Evolutionary conservation across 306 rosid genomes (phyloP).

Genomic region (Citrullus colocynthis): DNA sequence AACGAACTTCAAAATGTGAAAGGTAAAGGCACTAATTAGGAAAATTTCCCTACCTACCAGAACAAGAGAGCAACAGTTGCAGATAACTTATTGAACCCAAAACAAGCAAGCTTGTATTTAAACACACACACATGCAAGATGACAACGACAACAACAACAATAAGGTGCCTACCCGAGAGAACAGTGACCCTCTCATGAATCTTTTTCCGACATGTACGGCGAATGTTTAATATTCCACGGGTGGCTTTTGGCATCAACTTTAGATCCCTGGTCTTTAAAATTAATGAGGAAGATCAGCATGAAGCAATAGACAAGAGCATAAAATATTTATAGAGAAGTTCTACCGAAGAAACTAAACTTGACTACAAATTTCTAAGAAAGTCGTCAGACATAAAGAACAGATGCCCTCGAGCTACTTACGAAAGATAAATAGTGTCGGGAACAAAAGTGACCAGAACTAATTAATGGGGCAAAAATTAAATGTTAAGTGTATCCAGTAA

Average conservation of each 20-base stretch:
- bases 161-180: conserved; percentile 48
- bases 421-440: neutral
- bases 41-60: neutral
- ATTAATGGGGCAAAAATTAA: neutral
- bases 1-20: neutral
- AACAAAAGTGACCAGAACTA: neutral
- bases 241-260: conserved; percentile 58
- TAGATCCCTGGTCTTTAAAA: conserved; percentile 63
- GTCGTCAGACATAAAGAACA: neutral
- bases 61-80: neutral
- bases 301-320: neutral
- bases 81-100: neutral
- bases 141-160: neutral
- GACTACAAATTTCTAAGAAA: too few species aligned
- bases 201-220: conserved; percentile 68
- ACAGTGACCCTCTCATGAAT: conserved; percentile 77
- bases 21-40: neutral
- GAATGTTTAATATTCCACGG: conserved; percentile 40
- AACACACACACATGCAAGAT: neutral
- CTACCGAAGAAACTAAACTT: neutral
- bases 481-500: neutral
- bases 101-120: conserved; percentile 4
- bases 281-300: conserved; percentile 6
- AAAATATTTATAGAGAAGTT: neutral
- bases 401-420: neutral